Base-by-base conservation (phyloP, 2,329 filamentous ascomycete genomes). In the Neonectria neomacrospora region DNA sequence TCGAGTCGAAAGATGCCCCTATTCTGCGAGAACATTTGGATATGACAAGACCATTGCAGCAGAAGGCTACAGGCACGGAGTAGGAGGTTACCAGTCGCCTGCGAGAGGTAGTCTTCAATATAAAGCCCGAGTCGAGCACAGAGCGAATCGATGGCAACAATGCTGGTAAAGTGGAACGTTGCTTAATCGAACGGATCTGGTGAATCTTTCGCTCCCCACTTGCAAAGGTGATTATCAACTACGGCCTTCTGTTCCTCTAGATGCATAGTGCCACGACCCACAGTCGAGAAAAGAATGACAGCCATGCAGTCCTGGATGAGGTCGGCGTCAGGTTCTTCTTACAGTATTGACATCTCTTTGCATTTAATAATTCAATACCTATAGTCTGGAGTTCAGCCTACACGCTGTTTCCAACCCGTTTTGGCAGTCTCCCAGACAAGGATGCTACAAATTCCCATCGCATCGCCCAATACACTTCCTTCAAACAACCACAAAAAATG, bases 241-340 rank as follows among this genome's bases (percentile, higher is more conserved):
- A 39, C 16, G 7, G 37, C 37, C 37, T 39, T 39, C 3, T 16
- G 10, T 1, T 28, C n/a, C 32, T 20, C 5, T 32, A 34, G 12
- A 18, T 30, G 16, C 39, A 14, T 61, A 16, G 22, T n/a, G 52
- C 11, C 3, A 8, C 48, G n/a, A 47, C 30, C 16, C 20, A 37
- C 3, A 14, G 10, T 50, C 10, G 52, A 52, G 28, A 61, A 61
- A 9, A 37, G 22, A 14, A 61, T 3, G 23, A 61, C 32, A 11
- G 58, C 52, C 41, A 61, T n/a, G 23, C 30, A 32, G 10, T 61
- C 58, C 42, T 61, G 52, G 7, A 61, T 3, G 26, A 37, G 3
- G 6, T 50, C 52, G 6, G 14, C 28, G 5, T 34, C 26, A 23
- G 58, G 16, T 50, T 23, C 18, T 39, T 48, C 18, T 18, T 39